phyloP scores from a whole-genome alignment of 768 basidiomycete species.

The Leccinellum rugosiceps region DNA sequence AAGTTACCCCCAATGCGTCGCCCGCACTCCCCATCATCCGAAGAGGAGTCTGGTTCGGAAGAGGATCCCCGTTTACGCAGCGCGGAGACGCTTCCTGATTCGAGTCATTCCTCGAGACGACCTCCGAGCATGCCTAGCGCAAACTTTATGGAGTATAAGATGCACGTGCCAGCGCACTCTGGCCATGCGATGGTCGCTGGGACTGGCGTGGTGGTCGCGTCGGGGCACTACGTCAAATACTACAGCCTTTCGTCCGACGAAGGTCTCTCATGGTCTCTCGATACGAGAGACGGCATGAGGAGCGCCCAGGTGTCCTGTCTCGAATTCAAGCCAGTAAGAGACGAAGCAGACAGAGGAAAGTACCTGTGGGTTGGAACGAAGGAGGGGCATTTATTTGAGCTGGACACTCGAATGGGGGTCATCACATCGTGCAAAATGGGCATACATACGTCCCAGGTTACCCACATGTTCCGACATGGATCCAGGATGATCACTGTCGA shows the following conservation, averaged over 20 bases:
- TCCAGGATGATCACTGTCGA: conserved; percentile 77
- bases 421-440: conserved; percentile 56
- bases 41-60: conserved; percentile 59
- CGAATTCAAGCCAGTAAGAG: conserved; percentile 62
- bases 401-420: conserved; percentile 64
- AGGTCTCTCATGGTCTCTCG: conserved; percentile 45
- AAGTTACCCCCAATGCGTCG: conserved; percentile 65
- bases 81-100: conserved; percentile 61
- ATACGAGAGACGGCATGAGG: conserved; percentile 63
- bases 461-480: conserved; percentile 70
- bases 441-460: conserved; percentile 65
- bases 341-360: conserved; percentile 50
- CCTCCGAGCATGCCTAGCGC: conserved; percentile 35
- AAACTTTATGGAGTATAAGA: conserved; percentile 42
- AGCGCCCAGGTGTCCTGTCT: conserved; percentile 72
- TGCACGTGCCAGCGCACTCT: conserved; percentile 53
- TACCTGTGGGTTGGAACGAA: conserved; percentile 87
- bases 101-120: conserved; percentile 61
- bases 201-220: conserved; percentile 53
- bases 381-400: conserved; percentile 82
- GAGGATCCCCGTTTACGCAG: conserved; percentile 48
- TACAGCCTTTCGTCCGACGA: conserved; percentile 56
- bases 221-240: conserved; percentile 55
- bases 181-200: conserved; percentile 58
- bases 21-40: conserved; percentile 39